phyloP scores from a whole-genome alignment of 306 rosid genomes.

The Lathyrus sativus region DNA sequence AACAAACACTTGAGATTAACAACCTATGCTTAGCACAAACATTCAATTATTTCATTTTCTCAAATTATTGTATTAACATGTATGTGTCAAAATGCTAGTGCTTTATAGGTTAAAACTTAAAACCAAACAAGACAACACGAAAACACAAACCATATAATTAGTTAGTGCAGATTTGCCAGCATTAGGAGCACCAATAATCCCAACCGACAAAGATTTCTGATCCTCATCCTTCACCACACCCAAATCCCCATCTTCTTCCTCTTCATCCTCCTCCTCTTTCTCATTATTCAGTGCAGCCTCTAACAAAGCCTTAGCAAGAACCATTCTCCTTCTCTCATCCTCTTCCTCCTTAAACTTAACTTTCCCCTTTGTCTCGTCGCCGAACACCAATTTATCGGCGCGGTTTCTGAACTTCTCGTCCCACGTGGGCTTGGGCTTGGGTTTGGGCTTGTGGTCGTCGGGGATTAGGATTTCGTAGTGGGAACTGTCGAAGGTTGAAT shows the following conservation, averaged over 20 bases:
- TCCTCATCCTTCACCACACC: constrained; percentile 71
- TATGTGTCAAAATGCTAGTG: too few relatives aligned
- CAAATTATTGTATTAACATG: background rate
- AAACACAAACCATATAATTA: constrained; percentile 65
- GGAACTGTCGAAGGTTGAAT: constrained; percentile 71
- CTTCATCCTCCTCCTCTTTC: constrained; percentile 43
- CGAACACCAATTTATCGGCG: constrained; percentile 54
- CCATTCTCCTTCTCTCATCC: constrained; percentile 51
- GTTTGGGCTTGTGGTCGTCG: constrained; percentile 8
- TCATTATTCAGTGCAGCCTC: constrained; percentile 61
- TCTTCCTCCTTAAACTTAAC: constrained; percentile 56
- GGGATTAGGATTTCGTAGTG: constrained; percentile 48
- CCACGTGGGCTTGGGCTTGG: constrained; percentile 53
- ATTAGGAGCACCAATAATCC: constrained; percentile 92
- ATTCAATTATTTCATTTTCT: background rate
- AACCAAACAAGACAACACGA: background rate
- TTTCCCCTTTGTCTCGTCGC: constrained; percentile 46
- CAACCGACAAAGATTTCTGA: constrained; percentile 81
- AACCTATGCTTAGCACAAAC: background rate
- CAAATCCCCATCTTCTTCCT: constrained; percentile 3
- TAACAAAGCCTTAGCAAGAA: constrained; percentile 75
- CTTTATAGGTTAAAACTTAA: background rate
- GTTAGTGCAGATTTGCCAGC: constrained; percentile 96
- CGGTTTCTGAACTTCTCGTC: constrained; percentile 56
- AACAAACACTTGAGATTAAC: background rate